A percentile compares a stretch with the other conserved stretches of the same genome.
phyloP scores from a whole-genome alignment of 1,284 basidiomycete genomes.

The Ustilago sp. region DNA sequence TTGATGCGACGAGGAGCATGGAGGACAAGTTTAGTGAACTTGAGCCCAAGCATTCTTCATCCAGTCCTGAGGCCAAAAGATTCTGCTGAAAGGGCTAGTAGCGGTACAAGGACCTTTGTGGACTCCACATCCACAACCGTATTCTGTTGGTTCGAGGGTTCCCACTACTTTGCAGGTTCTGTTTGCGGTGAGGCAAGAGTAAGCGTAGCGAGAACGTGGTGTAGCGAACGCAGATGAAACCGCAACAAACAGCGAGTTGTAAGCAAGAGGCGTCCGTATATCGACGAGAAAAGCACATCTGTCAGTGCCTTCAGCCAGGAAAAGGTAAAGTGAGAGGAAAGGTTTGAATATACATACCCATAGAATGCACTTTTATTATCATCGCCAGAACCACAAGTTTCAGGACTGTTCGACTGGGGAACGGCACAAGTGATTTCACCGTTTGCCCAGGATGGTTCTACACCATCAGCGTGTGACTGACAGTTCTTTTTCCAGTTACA shows the following conservation, averaged over 20 bases:
- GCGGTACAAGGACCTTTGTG: slow-evolving; percentile 20
- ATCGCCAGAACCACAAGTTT: slow-evolving; percentile 23
- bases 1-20: background rate
- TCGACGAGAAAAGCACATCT: no score
- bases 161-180: slow-evolving; percentile 38
- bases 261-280: no score
- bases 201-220: background rate
- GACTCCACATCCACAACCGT: slow-evolving; percentile 45
- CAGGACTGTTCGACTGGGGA: slow-evolving; percentile 3
- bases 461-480: slow-evolving; percentile 14
- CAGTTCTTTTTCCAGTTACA: slow-evolving; percentile 37
- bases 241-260: no score
- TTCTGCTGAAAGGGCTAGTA: slow-evolving; percentile 7
- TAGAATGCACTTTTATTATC: slow-evolving; percentile 10
- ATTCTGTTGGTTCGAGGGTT: slow-evolving; percentile 20
- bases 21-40: background rate
- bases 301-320: no score
- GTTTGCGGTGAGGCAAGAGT: background rate
- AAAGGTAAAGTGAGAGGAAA: no score
- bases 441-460: slow-evolving; percentile 18
- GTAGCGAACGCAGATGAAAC: no score
- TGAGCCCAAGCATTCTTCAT: slow-evolving; percentile 14
- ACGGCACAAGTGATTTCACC: slow-evolving; percentile 38
- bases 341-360: slow-evolving; percentile 18
- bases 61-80: slow-evolving; percentile 38